Base-by-base conservation (phyloP, 257 asterid genomes). In the Cinchona pubescens region DNA sequence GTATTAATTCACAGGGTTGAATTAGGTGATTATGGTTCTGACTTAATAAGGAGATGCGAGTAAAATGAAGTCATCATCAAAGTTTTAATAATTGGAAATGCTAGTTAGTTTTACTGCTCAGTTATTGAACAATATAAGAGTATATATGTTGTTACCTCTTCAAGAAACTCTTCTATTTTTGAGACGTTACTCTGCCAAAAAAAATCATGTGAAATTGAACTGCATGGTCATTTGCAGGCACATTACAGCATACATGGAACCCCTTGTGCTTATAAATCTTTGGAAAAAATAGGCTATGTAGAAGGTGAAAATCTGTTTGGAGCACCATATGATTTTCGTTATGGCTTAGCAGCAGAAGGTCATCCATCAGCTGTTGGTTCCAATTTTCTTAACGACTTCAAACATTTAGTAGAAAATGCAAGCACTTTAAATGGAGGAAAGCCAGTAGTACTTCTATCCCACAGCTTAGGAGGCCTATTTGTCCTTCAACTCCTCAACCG, bases 271-370 rank as follows among this genome's bases (percentile, higher is more conserved):
- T n/a, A n/a, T n/a, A 80, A 61, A 3, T 79, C 89, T 11, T 75
- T 94, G 69, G 91, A 89, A 67, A 66, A 80, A 83, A 23, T 88
- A 66, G 98, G 97, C 48, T 94, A 94, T 5, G 71, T 58, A 1
- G 81, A 76, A 40, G 97, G 96, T 15, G 15, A 77, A 46, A 90
- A 86, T 68, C 86, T 94, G 46, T 90, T 89, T 25, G 97, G 97
- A 19, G 97, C 97, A 5, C 97, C 98, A 0, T 94, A 92, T 32
- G 97, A 94, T 82, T 94, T 94, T 42, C 89, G 97, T 3, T 92
- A 92, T 32, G 97, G 88, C 8, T 80, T 92, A 72, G 97, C 97
- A 2, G 87, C 96, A 14, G 62, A 71, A 13, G 97, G 90, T 62
- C 95, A 85, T 74, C 92, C 90, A 27, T 82, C 88, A 35, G 25